Evolutionary conservation across 768 basidiomycete species (phyloP), one percentile per base, ranked within the genome.

Genomic region (Hygrophorus russula): DNA sequence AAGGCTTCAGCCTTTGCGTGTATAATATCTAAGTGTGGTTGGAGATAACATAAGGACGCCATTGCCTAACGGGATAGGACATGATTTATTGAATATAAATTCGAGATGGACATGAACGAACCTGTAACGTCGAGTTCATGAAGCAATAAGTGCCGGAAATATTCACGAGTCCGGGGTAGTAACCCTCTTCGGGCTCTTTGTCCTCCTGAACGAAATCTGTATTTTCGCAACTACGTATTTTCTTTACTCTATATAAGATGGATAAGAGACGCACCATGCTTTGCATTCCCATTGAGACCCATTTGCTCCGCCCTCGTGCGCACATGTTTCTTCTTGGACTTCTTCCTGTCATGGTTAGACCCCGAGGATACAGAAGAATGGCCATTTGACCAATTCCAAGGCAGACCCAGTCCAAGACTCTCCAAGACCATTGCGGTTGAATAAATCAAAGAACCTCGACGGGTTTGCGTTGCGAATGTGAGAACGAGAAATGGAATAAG

Each of bases 131-230:
- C 10, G 94, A 92, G 59, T 98, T 94, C 80, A 97, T 87, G 68
- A 96, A 98, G 57, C 94, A 97, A 51, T 94, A 87, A 41, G 91
- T 94, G 9, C 93, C 93, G 7, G 91, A 93, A 30, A 93, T 82
- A 55, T 97, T 97, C 56, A 96, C 85, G 39, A 97, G 80, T 0
- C 93, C 93, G 1, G 92, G 85, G 60, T 88, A 96, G 53, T 79
- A 72, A 15, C 71, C 68, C 24, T 24, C 24, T 12, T 70, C 62
- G 19, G 65, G 61, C n/a, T 59, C 48, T 36, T 40, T 41, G 12
- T 45, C 54, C 6, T 46, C 51, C 36, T 58, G 58, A 19, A 49
- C 4, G 7, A 13, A 47, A 9, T 47, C 53, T 47, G 50, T 36
- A 12, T 17, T 6, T 15, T 29, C 33, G 24, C 38, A 42, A 39